A percentile compares a stretch with the other conserved stretches of the same genome.
phyloP scores from a whole-genome alignment of 345 rosid genomes.

The Eucalyptus tenuipes region DNA sequence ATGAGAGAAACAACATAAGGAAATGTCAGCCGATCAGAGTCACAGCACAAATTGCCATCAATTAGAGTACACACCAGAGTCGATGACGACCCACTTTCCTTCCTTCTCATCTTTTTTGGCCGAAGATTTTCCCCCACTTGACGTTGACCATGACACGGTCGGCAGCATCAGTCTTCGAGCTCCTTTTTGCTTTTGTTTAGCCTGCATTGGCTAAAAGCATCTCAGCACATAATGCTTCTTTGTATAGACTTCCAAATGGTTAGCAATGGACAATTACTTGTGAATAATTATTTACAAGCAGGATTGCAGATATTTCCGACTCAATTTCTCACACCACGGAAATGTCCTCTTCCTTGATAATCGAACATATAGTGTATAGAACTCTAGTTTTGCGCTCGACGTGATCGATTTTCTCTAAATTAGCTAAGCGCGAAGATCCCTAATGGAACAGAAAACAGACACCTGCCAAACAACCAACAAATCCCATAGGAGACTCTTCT shows the following conservation, averaged over 20 bases:
- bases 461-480: background rate
- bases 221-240: background rate
- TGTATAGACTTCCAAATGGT: background rate
- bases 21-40: background rate
- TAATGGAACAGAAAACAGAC: background rate
- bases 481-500: background rate
- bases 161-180: conserved; percentile 46
- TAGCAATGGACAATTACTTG: background rate
- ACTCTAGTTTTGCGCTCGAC: background rate
- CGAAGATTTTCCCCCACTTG: background rate
- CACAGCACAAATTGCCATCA: background rate
- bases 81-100: conserved; percentile 82
- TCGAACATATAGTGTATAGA: background rate
- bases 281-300: background rate
- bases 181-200: conserved; percentile 79
- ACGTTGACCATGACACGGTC: conserved; percentile 9
- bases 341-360: background rate
- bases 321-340: background rate
- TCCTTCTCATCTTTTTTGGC: conserved; percentile 41
- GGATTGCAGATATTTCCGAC: background rate
- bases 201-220: conserved; percentile 22
- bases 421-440: background rate
- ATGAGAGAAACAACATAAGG: background rate
- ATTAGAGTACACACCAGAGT: conserved; percentile 45
- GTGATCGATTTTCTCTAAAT: background rate